A percentile compares a stretch with the other conserved stretches of the same genome.
phyloP scores from a whole-genome alignment of 1,139 yeast species.

The Geotrichum candidum region DNA sequence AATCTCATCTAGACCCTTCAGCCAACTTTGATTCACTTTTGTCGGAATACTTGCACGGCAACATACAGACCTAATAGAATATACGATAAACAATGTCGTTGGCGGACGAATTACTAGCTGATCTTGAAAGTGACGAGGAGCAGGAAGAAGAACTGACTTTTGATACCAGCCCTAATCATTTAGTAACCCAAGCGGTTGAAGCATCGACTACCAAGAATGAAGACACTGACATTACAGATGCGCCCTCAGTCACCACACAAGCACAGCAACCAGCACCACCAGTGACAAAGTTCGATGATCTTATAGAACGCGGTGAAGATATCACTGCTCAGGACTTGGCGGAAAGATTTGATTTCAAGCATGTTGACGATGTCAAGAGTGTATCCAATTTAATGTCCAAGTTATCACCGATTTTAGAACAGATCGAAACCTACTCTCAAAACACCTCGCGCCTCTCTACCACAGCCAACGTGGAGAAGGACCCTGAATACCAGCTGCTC shows the following conservation, averaged over 20 bases:
- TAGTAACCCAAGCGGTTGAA: conserved; percentile 5
- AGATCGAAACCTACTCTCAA: conserved; percentile 23
- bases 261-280: neutral
- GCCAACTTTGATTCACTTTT: neutral
- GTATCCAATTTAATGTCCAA: conserved; percentile 26
- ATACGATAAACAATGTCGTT: conserved; percentile 28
- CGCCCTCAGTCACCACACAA: neutral
- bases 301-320: conserved; percentile 19
- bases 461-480: conserved; percentile 33
- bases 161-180: conserved; percentile 8
- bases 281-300: conserved; percentile 6
- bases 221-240: conserved; percentile 10
- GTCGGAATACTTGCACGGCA: neutral
- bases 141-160: conserved; percentile 18
- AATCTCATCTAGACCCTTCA: neutral
- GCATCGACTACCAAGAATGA: conserved; percentile 5
- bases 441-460: conserved; percentile 2
- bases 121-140: conserved; percentile 32
- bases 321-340: conserved; percentile 24
- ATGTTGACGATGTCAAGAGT: conserved; percentile 18
- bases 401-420: conserved; percentile 28
- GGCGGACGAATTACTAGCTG: conserved; percentile 38
- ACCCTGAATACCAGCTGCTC: conserved; percentile 47
- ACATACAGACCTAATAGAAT: neutral
- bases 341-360: conserved; percentile 20